These are phyloP conservation scores for Globisporangium apiculatum DNA, from an alignment of 352 stramenopile genomes.

Conservation along the genomic window DNA sequence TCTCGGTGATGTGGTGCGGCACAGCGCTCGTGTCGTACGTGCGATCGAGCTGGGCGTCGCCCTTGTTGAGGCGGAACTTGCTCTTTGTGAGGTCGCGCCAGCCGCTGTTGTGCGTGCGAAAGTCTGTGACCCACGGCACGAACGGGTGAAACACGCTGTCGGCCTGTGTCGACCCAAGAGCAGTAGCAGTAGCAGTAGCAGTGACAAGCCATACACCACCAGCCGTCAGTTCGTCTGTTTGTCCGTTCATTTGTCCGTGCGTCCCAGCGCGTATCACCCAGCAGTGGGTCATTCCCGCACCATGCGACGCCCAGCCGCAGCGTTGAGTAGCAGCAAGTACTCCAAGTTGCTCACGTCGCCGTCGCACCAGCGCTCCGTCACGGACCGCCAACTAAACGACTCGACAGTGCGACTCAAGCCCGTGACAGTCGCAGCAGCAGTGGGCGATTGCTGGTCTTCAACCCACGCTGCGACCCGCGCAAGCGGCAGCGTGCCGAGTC, in stretches of 20 bases:
- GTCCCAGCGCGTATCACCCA: too few species aligned
- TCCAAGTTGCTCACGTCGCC: constrained; percentile 90
- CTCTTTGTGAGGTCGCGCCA: constrained; percentile 89
- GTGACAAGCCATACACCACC: neutral
- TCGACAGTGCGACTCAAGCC: constrained; percentile 13
- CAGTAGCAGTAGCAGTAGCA: too few species aligned
- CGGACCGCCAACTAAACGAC: constrained; percentile 19
- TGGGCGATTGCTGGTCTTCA: constrained; percentile 4
- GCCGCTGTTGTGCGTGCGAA: constrained; percentile 42
- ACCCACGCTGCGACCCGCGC: too few species aligned
- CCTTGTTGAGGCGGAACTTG: constrained; percentile 95
- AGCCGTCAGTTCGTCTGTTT: neutral
- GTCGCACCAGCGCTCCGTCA: constrained; percentile 86
- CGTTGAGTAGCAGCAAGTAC: constrained; percentile 92
- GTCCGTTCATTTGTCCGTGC: too few species aligned
- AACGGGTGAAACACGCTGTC: constrained; percentile 87
- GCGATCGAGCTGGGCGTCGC: constrained; percentile 89
- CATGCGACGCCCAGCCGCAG: constrained; percentile 80
- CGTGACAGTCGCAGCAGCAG: neutral
- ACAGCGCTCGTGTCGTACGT: constrained; percentile 83
- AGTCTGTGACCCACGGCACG: constrained; percentile 95
- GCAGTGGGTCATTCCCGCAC: constrained; percentile 26
- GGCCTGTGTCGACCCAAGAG: too few species aligned
- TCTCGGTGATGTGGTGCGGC: constrained; percentile 94
- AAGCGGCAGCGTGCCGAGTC: constrained; percentile 31